Evolutionary conservation across 2,329 filamentous ascomycete species (phyloP).

Genomic region (Fusarium mexicanum): DNA sequence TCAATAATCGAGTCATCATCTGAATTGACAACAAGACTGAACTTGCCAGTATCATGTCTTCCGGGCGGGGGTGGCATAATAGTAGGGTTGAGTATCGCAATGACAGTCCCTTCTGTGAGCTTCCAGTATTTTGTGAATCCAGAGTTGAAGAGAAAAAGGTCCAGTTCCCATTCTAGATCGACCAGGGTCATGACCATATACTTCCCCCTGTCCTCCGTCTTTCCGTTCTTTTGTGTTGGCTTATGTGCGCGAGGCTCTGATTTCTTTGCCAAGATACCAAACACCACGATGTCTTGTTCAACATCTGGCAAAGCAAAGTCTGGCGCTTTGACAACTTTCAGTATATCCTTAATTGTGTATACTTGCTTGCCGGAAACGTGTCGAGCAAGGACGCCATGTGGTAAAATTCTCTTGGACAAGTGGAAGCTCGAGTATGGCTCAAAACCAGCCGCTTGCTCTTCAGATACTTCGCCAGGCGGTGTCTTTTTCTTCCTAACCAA

Average conservation of each 20-base stretch:
- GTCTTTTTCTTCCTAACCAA: slow-evolving; percentile 26
- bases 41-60: slow-evolving; percentile 80
- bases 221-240: slow-evolving; percentile 54
- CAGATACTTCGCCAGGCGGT: slow-evolving; percentile 31
- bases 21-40: slow-evolving; percentile 85
- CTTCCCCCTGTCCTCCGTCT: slow-evolving; percentile 73
- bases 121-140: slow-evolving; percentile 96
- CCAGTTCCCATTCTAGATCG: slow-evolving; percentile 89
- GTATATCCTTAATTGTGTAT: slow-evolving; percentile 80
- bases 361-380: slow-evolving; percentile 81
- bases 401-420: slow-evolving; percentile 82
- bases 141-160: slow-evolving; percentile 90
- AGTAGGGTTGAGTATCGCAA: slow-evolving; percentile 90
- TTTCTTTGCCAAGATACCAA: slow-evolving; percentile 88
- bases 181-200: slow-evolving; percentile 93
- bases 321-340: slow-evolving; percentile 83
- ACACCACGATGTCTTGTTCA: slow-evolving; percentile 88
- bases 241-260: slow-evolving; percentile 77
- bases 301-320: slow-evolving; percentile 82
- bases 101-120: slow-evolving; percentile 86
- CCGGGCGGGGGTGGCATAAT: slow-evolving; percentile 87
- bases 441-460: slow-evolving; percentile 62
- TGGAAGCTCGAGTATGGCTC: slow-evolving; percentile 89
- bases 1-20: slow-evolving; percentile 91
- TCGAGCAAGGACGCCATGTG: slow-evolving; percentile 81